Conservation (phyloP, 2,329 filamentous ascomycete genomes). For the Davidsoniella virescens region DNA sequence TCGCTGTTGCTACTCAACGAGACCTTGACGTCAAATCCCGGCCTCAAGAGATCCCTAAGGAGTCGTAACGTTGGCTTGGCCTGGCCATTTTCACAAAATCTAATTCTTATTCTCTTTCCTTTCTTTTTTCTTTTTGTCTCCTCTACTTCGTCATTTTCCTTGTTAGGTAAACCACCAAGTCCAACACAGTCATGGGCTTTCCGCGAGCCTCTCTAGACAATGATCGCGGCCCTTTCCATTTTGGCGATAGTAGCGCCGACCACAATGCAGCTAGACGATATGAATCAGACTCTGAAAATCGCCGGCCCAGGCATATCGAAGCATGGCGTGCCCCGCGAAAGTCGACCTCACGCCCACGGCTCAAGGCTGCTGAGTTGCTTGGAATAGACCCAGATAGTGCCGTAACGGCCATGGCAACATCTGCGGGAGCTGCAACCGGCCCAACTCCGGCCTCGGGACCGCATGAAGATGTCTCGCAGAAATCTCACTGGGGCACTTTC, state of each 20-base stretch:
- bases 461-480: not conserved
- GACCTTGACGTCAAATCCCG: no score
- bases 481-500: conserved; percentile 6
- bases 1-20: no score
- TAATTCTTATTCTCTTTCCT: not conserved
- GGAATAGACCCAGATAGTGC: not conserved
- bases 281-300: conserved; percentile 8
- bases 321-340: conserved; percentile 1
- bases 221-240: not conserved
- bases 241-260: not conserved
- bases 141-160: not conserved
- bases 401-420: not conserved
- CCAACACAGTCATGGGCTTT: not conserved
- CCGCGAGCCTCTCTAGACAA: conserved; percentile 6
- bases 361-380: not conserved
- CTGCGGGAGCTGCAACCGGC: not conserved
- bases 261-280: not conserved
- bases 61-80: no score
- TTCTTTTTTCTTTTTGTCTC: not conserved
- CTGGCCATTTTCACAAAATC: not conserved
- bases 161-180: not conserved
- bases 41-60: no score
- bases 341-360: not conserved
- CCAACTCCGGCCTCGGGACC: no score
- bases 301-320: conserved; percentile 7